A percentile compares a stretch with the other conserved stretches of the same genome.
Conservation (phyloP, 2,329 filamentous ascomycete genomes). For the Parastagonospora nodorum region DNA sequence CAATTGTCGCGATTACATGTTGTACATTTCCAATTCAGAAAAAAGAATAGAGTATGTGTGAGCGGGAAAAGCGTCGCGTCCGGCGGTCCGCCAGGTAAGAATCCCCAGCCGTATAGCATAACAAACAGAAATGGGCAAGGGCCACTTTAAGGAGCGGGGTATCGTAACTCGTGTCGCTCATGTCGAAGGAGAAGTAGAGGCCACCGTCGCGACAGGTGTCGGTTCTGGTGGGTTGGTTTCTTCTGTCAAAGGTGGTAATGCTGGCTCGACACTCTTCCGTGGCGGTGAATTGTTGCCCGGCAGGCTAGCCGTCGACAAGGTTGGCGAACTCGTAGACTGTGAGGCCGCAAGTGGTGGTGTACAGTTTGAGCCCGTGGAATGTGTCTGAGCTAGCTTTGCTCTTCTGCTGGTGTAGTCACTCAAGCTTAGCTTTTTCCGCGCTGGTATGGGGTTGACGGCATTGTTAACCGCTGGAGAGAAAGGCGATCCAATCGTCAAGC, state of each 20-base stretch:
- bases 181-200: slow-evolving; percentile 24
- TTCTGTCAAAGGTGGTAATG: slow-evolving; percentile 33
- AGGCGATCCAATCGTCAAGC: slow-evolving; percentile 27
- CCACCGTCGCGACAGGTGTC: slow-evolving; percentile 11
- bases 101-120: background rate
- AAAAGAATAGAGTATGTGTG: slow-evolving; percentile 12
- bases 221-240: slow-evolving; percentile 24
- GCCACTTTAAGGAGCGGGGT: slow-evolving; percentile 26
- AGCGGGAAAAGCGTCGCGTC: slow-evolving; percentile 17
- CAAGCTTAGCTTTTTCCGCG: slow-evolving; percentile 57
- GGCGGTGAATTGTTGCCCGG: slow-evolving; percentile 36
- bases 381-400: slow-evolving; percentile 44
- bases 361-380: slow-evolving; percentile 26
- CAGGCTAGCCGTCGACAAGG: slow-evolving; percentile 37
- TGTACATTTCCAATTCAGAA: slow-evolving; percentile 33
- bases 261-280: slow-evolving; percentile 30
- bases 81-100: slow-evolving; percentile 12
- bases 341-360: slow-evolving; percentile 28
- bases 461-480: slow-evolving; percentile 49
- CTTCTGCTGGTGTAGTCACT: slow-evolving; percentile 56
- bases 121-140: slow-evolving; percentile 3
- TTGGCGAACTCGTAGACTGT: slow-evolving; percentile 39
- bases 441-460: slow-evolving; percentile 48
- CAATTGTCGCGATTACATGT: slow-evolving; percentile 39
- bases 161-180: slow-evolving; percentile 33